A percentile compares a stretch with the other conserved stretches of the same genome.
These are phyloP conservation scores for Neonectria neomacrospora DNA, from an alignment of 2,329 filamentous ascomycete genomes.

Conservation along the genomic window DNA sequence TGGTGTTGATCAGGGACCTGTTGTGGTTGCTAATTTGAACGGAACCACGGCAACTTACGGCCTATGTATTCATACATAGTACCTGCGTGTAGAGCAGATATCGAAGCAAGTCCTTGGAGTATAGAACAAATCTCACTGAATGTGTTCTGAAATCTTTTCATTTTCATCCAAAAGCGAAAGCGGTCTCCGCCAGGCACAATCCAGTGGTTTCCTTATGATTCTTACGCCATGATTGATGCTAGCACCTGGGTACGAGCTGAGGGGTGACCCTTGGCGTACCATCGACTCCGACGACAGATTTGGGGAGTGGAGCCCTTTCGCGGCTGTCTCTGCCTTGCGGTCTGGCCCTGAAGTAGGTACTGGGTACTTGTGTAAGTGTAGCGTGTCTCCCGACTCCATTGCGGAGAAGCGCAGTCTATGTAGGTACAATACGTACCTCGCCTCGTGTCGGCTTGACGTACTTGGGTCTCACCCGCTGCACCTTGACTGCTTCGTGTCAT, in stretches of 20 bases:
- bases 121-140: neutral
- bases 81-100: neutral
- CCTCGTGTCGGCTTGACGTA: constrained; percentile 1
- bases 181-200: neutral
- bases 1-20: constrained; percentile 9
- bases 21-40: neutral
- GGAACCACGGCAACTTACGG: neutral
- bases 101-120: neutral
- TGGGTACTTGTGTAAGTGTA: constrained; percentile 12
- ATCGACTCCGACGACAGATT: constrained; percentile 7
- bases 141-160: neutral
- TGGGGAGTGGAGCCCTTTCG: constrained; percentile 15
- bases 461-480: neutral
- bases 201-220: neutral
- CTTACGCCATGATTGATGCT: neutral
- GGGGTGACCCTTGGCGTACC: constrained; percentile 14
- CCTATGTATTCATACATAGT: neutral
- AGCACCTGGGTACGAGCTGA: neutral
- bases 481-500: neutral
- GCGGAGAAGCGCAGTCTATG: neutral
- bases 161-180: neutral
- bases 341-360: neutral
- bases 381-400: neutral
- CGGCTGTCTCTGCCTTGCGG: constrained; percentile 4
- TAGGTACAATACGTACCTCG: constrained; percentile 1